phyloP scores from a whole-genome alignment of 306 rosid species.

The Rubus parviflorus region DNA sequence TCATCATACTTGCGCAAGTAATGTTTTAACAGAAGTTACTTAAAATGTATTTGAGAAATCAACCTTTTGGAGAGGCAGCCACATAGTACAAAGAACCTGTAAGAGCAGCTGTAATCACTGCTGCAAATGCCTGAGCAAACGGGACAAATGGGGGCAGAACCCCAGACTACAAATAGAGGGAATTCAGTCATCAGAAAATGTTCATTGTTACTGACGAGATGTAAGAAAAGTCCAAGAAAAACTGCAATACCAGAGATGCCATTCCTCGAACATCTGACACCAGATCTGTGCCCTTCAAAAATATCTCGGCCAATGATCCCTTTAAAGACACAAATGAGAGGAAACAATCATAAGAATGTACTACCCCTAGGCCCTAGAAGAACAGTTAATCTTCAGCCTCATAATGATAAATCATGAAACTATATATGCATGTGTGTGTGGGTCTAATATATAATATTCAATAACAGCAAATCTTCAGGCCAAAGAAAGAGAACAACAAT shows the following conservation, averaged over 20 bases:
- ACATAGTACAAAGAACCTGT: slow-evolving; percentile 90
- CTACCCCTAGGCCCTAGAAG: slow-evolving; percentile 10
- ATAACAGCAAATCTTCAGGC: not conserved
- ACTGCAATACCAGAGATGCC: slow-evolving; percentile 75
- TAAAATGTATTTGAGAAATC: slow-evolving; percentile 4
- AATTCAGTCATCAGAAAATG: slow-evolving; percentile 24
- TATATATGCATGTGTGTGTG: not conserved
- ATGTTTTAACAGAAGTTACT: not conserved
- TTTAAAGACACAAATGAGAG: slow-evolving; percentile 24
- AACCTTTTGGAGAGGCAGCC: slow-evolving; percentile 97
- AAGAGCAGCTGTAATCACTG: slow-evolving; percentile 82
- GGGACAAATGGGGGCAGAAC: slow-evolving; percentile 92
- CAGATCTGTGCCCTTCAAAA: slow-evolving; percentile 76
- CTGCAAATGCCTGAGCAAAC: slow-evolving; percentile 98
- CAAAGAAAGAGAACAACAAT: slow-evolving; percentile 19
- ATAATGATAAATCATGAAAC: not conserved
- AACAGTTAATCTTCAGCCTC: not conserved
- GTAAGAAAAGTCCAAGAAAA: not conserved
- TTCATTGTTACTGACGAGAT: slow-evolving; percentile 7
- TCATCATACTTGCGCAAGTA: slow-evolving; percentile 10
- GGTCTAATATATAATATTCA: not conserved
- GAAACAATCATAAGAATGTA: slow-evolving; percentile 4
- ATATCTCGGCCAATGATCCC: slow-evolving; percentile 95
- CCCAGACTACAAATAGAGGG: slow-evolving; percentile 57
- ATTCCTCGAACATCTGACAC: slow-evolving; percentile 74